Evolutionary conservation across 2,329 filamentous ascomycete genomes (phyloP), one percentile per base, ranked within the genome.

Genomic region (Alternaria gaisen): DNA sequence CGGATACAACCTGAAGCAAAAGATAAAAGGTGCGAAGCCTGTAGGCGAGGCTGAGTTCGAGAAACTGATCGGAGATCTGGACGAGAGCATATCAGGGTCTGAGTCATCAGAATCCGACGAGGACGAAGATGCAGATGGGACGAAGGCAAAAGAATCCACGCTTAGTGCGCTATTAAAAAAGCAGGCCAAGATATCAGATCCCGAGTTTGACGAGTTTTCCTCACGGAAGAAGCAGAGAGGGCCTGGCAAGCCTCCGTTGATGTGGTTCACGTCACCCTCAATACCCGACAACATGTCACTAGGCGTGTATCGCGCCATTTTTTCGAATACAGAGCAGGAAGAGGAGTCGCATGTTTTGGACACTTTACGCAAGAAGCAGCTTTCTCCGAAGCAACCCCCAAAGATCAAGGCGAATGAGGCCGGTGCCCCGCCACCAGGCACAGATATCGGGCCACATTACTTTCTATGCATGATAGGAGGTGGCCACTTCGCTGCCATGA

Each of bases 401-500:
- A 75, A 73, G 26, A 70, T 80, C 22, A 78, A 86, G 62, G 81
- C 85, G 2, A 80, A 83, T n/a, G 70, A 84, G 38, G 88, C 87
- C 58, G 88, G 89, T 48, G 87, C 88, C 2, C 81, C 83, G 16
- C 78, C 87, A 5, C 83, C 85, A 3, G 81, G 83, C 2, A 80
- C 85, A 10, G 87, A 90, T 73, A 87, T 88, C 24, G 89, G 90
- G 8, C 92, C 93, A 2, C 94, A 98, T 75, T 88, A 97, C 51
- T 98, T 99, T 75, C 86, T 99, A 48, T 98, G 94, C 80, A 99
- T 99, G 95, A 97, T 99, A 52, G 95, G 95, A 24, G 95, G 95
- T 61, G 95, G 95, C 0, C 95, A 99, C 77, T 99, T 99, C 75
- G 95, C 95, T 0, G 95, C 92, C 52, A 98, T 98, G 94, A 85